These are phyloP conservation scores for Hortaea sp. DNA, from an alignment of 2,329 filamentous ascomycete species.

Conservation along the genomic window DNA sequence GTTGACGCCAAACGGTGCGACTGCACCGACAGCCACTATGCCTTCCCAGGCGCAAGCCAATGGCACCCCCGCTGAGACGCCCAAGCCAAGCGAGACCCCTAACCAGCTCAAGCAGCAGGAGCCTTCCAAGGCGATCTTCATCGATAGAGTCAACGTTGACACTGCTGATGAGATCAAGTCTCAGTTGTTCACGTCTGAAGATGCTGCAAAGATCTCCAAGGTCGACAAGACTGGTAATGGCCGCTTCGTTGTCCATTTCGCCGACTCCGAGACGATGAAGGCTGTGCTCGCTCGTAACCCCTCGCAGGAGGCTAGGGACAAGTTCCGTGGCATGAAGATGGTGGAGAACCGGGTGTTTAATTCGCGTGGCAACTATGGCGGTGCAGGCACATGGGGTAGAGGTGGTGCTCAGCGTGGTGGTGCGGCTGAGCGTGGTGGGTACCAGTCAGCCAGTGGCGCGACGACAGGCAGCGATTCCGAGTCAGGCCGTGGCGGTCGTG, in stretches of 20 bases:
- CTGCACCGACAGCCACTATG: slow-evolving; percentile 17
- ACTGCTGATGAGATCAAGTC: slow-evolving; percentile 74
- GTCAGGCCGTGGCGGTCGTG: slow-evolving; percentile 50
- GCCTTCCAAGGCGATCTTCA: slow-evolving; percentile 69
- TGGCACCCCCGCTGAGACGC: slow-evolving; percentile 33
- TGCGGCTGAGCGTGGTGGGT: slow-evolving; percentile 19
- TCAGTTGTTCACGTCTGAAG: slow-evolving; percentile 66
- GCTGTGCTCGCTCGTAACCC: slow-evolving; percentile 65
- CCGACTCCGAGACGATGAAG: slow-evolving; percentile 68
- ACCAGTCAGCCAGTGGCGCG: slow-evolving; percentile 24
- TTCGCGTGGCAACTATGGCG: slow-evolving; percentile 35
- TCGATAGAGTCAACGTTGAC: slow-evolving; percentile 48
- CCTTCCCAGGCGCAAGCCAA: slow-evolving; percentile 34
- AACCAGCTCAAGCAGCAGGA: slow-evolving; percentile 36
- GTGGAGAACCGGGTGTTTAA: slow-evolving; percentile 55
- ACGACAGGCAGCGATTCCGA: slow-evolving; percentile 55
- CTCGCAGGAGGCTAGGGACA: slow-evolving; percentile 51
- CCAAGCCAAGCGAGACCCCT: slow-evolving; percentile 39
- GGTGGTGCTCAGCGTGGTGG: slow-evolving; percentile 53
- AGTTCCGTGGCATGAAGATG: slow-evolving; percentile 45
- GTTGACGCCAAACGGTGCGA: slow-evolving; percentile 20
- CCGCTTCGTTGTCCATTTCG: slow-evolving; percentile 81
- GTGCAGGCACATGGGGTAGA: slow-evolving; percentile 53
- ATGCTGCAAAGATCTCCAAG: slow-evolving; percentile 65
- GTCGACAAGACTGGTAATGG: slow-evolving; percentile 63